Percentiles rank a stretch among this genome's conserved stretches.
phyloP scores from a whole-genome alignment of 140 eudicot genomes.

The Oenanthe javanica region DNA sequence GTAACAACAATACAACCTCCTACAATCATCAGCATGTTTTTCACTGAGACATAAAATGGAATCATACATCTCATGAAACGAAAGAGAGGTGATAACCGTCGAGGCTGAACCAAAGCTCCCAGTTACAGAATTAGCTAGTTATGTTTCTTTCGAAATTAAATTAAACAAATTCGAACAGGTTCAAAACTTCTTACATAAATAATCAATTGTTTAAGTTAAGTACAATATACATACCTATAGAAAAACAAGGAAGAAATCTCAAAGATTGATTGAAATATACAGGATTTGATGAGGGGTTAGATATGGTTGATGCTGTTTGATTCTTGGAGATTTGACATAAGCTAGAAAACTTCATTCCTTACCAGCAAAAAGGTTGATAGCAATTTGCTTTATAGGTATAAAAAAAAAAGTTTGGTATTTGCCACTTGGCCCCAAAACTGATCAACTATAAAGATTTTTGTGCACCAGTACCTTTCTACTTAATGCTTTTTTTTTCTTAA shows the following conservation, averaged over 20 bases:
- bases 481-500: not conserved
- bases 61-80: no score
- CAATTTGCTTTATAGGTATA: slow-evolving; percentile 2
- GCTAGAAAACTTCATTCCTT: not conserved
- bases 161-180: not conserved
- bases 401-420: not conserved
- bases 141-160: no score
- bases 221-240: not conserved
- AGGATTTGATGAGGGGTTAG: not conserved
- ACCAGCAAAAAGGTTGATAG: slow-evolving; percentile 2
- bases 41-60: no score
- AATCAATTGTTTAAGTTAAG: not conserved
- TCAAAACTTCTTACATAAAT: not conserved
- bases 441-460: not conserved
- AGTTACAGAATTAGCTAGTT: no score
- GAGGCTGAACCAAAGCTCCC: no score
- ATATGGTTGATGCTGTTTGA: not conserved
- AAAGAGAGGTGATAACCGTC: no score
- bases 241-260: not conserved
- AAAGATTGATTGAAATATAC: not conserved
- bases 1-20: no score
- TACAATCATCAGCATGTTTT: no score
- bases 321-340: not conserved
- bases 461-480: not conserved
- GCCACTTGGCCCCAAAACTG: not conserved